These are phyloP conservation scores for Tympanopsis confertula DNA, from an alignment of 2,329 filamentous ascomycete species.

Conservation along the genomic window DNA sequence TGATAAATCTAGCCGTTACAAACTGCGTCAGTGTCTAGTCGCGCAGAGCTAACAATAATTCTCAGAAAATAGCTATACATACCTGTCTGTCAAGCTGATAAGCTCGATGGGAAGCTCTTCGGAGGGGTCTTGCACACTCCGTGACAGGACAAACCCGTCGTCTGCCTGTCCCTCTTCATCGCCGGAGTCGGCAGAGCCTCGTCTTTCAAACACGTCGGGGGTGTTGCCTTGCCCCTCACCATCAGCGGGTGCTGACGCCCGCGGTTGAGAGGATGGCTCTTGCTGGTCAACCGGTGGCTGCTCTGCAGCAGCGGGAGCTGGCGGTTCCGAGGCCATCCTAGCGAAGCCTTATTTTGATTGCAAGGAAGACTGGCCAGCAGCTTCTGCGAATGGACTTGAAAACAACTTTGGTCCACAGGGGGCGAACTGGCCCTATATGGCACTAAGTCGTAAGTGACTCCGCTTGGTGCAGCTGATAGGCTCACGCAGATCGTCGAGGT, in stretches of 20 bases:
- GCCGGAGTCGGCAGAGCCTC: conserved; percentile 15
- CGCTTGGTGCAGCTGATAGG: background rate
- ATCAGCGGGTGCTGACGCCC: background rate
- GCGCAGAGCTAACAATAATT: no score
- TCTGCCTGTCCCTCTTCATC: conserved; percentile 4
- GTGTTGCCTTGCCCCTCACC: background rate
- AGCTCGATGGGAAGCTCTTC: conserved; percentile 57
- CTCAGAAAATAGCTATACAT: conserved; percentile 5
- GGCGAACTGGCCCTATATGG: background rate
- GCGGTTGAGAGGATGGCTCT: background rate
- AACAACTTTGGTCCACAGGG: background rate
- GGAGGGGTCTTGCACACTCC: conserved; percentile 27
- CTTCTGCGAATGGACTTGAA: background rate
- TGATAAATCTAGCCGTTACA: conserved; percentile 36
- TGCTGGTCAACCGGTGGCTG: background rate
- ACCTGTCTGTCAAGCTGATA: conserved; percentile 50
- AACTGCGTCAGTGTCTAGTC: background rate
- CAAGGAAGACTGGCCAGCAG: background rate
- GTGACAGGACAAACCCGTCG: background rate
- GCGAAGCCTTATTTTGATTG: background rate
- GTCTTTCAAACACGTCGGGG: conserved; percentile 18
- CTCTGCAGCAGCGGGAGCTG: background rate
- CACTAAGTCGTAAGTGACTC: background rate
- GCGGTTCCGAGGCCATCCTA: background rate
- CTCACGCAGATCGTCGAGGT: conserved; percentile 1